Percentiles rank a stretch among this genome's conserved stretches.
These are phyloP conservation scores for Tulasnella sp. DNA, from an alignment of 768 basidiomycete species.

Conservation along the genomic window DNA sequence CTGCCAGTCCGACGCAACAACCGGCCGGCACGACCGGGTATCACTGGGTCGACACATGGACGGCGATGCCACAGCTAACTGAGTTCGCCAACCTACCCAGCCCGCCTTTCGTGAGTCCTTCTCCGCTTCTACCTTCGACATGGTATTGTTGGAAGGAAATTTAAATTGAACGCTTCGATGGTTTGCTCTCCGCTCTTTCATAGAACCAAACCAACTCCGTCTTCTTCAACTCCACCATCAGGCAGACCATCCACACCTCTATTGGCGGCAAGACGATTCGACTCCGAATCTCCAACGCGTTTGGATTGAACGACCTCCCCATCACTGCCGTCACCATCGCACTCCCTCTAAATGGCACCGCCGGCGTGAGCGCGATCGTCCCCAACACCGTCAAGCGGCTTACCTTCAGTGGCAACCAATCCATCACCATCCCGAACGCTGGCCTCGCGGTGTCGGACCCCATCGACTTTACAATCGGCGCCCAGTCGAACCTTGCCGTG, in stretches of 20 bases:
- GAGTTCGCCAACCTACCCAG: constrained; percentile 27
- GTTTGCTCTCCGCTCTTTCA: neutral
- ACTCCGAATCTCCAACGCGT: constrained; percentile 40
- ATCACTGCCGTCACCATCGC: constrained; percentile 39
- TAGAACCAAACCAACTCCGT: constrained; percentile 21
- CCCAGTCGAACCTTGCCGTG: constrained; percentile 34
- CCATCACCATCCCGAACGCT: constrained; percentile 36
- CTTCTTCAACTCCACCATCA: constrained; percentile 39
- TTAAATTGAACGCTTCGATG: no score
- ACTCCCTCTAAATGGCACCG: constrained; percentile 30
- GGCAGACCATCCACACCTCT: constrained; percentile 40
- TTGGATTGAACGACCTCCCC: constrained; percentile 34
- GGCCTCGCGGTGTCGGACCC: constrained; percentile 39
- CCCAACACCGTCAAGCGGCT: constrained; percentile 29
- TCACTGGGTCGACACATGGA: constrained; percentile 28
- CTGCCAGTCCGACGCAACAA: no score
- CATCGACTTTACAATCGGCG: constrained; percentile 31
- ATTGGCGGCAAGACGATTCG: constrained; percentile 34
- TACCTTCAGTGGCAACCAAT: constrained; percentile 37
- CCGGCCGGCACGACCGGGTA: no score
- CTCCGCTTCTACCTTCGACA: no score
- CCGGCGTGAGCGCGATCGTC: constrained; percentile 33
- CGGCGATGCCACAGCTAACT: constrained; percentile 28
- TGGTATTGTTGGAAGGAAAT: no score
- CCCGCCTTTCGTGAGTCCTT: constrained; percentile 21